Percentiles rank a stretch among this genome's conserved stretches.
phyloP scores from a whole-genome alignment of 2,329 filamentous ascomycete genomes.

The Epichloe bromicola region DNA sequence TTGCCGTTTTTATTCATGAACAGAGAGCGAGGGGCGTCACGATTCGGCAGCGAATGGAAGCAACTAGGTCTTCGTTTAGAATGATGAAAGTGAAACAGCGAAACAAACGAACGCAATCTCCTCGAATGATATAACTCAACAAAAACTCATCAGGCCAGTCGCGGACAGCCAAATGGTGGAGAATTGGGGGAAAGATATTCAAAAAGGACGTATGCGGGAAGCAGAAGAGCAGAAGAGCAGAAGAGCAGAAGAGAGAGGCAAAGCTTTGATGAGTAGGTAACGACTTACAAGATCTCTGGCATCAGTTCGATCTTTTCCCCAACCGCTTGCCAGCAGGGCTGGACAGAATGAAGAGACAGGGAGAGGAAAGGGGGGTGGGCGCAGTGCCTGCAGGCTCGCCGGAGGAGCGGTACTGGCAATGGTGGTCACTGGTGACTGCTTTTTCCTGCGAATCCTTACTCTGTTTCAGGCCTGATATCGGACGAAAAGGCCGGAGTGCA shows the following conservation, averaged over 20 bases:
- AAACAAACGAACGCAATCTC: neutral
- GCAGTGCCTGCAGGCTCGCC: neutral
- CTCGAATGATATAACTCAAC: neutral
- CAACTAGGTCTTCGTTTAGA: neutral
- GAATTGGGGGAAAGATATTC: neutral
- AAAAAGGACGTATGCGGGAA: neutral
- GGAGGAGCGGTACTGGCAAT: neutral
- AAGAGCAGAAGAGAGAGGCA: neutral
- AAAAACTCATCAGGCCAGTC: neutral
- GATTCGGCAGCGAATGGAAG: neutral
- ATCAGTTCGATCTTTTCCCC: slow-evolving; percentile 8
- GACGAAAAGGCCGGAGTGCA: neutral
- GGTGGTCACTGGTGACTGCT: neutral
- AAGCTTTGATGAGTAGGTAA: neutral
- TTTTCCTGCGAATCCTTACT: neutral
- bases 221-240: neutral
- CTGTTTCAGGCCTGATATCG: neutral
- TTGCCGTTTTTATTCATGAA: neutral
- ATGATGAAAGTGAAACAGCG: neutral
- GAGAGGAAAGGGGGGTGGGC: neutral
- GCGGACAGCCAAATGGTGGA: neutral
- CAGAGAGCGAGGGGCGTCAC: neutral
- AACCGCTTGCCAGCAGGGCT: slow-evolving; percentile 3
- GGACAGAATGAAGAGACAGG: slow-evolving; percentile 1
- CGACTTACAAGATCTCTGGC: slow-evolving; percentile 7